Percentiles rank a stretch among this genome's conserved stretches.
Conservation (phyloP, 306 rosid genomes). For the Lathyrus oleraceus region DNA sequence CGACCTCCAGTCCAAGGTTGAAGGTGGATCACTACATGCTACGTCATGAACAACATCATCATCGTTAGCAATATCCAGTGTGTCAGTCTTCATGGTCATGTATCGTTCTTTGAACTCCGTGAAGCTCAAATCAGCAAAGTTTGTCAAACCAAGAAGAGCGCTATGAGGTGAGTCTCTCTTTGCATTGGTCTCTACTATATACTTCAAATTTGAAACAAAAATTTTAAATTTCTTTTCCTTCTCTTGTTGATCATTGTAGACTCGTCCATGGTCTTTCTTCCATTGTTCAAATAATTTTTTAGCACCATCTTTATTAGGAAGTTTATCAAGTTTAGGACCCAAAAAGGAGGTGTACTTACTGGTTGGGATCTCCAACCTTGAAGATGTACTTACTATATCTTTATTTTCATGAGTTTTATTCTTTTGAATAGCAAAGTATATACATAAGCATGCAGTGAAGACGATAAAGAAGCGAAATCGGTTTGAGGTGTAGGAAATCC, state of each 20-base stretch:
- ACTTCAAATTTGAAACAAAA: conserved; percentile 49
- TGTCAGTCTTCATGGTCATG: not conserved
- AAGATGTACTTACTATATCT: not conserved
- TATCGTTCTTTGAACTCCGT: conserved; percentile 42
- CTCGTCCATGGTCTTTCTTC: conserved; percentile 37
- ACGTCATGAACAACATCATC: not conserved
- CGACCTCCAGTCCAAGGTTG: no score
- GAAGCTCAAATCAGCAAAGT: conserved; percentile 57
- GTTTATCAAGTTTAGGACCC: conserved; percentile 29
- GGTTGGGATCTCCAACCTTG: conserved; percentile 23
- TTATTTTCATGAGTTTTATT: no score
- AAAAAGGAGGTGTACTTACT: conserved; percentile 42
- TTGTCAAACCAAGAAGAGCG: conserved; percentile 45
- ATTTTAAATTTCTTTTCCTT: conserved; percentile 48
- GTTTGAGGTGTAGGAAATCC: no score
- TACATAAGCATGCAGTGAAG: no score
- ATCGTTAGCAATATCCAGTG: not conserved
- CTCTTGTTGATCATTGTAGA: conserved; percentile 42
- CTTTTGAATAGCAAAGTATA: no score
- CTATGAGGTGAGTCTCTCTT: conserved; percentile 25
- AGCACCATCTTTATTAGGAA: no score
- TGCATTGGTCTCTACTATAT: conserved; percentile 44
- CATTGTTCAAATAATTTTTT: no score
- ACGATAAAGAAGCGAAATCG: no score
- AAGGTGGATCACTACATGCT: no score